These are phyloP conservation scores for Beauveria sp. DNA, from an alignment of 2,329 filamentous ascomycete species.

Conservation along the genomic window DNA sequence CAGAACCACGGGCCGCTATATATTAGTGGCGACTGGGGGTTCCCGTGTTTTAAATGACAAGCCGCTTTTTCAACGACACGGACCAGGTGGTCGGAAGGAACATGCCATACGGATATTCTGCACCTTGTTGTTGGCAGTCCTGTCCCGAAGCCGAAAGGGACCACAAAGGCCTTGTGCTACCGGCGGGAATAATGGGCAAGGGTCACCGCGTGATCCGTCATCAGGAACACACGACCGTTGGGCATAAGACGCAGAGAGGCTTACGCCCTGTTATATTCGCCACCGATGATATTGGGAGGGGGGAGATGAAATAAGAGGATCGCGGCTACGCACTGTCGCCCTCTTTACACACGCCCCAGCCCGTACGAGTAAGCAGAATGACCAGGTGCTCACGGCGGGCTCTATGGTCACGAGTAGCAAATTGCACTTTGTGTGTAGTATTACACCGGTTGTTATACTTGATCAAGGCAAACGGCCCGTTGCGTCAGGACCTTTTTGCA, in stretches of 20 bases:
- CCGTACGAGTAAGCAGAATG: not conserved
- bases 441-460: not conserved
- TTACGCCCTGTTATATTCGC: not conserved
- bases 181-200: not conserved
- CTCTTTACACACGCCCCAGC: not conserved
- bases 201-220: not conserved
- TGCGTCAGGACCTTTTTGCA: no score
- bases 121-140: no score
- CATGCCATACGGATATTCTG: not conserved
- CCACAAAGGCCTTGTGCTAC: not conserved
- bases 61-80: not conserved
- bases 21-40: not conserved
- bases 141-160: not conserved
- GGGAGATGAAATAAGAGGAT: not conserved
- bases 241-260: not conserved
- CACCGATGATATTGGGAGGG: no score
- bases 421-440: not conserved
- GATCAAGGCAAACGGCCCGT: not conserved
- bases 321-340: not conserved
- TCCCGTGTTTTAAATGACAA: not conserved
- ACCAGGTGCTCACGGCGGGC: not conserved
- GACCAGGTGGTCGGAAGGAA: not conserved
- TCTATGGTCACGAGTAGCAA: slow-evolving; percentile 2
- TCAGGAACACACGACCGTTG: not conserved
- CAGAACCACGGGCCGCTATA: not conserved